These are phyloP conservation scores for Scutellospora calospora DNA, from an alignment of 371 early-diverging fungal species.

Conservation along the genomic window DNA sequence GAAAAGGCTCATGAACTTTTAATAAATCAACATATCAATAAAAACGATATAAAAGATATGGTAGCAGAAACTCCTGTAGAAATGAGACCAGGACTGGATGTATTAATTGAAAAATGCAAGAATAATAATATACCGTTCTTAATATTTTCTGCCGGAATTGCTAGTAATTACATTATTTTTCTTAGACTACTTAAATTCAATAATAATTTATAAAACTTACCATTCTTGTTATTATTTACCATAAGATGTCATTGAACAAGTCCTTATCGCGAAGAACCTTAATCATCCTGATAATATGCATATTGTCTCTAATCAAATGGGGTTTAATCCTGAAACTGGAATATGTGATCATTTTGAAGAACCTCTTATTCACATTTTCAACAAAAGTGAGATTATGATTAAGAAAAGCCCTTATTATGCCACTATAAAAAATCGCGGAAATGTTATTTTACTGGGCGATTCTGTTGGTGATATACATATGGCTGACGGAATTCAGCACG, in stretches of 20 bases:
- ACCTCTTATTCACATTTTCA: conserved; percentile 79
- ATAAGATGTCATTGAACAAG: conserved; percentile 70
- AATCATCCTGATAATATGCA: conserved; percentile 65
- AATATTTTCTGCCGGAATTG: conserved; percentile 81
- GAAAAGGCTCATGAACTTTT: conserved; percentile 64
- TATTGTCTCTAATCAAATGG: conserved; percentile 79
- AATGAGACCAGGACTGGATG: conserved; percentile 59
- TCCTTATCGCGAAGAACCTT: conserved; percentile 55
- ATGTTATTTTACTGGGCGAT: conserved; percentile 79
- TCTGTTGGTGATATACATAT: conserved; percentile 79
- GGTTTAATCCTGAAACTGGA: conserved; percentile 60
- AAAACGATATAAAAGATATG: conserved; percentile 63
- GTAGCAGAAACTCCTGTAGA: conserved; percentile 60
- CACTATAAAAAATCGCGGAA: conserved; percentile 54
- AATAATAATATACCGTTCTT: conserved; percentile 64
- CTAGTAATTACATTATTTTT: conserved; percentile 48
- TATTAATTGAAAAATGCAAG: conserved; percentile 56
- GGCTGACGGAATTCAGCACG: conserved; percentile 68
- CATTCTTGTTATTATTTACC: neutral
- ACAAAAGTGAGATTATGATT: conserved; percentile 75
- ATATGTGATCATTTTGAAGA: conserved; percentile 65
- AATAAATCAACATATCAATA: conserved; percentile 58
- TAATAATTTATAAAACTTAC: neutral
- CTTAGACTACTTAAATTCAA: neutral
- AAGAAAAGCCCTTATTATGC: conserved; percentile 56